Evolutionary conservation across 768 basidiomycete species (phyloP).

Genomic region (Rhizopogon salebrosus): DNA sequence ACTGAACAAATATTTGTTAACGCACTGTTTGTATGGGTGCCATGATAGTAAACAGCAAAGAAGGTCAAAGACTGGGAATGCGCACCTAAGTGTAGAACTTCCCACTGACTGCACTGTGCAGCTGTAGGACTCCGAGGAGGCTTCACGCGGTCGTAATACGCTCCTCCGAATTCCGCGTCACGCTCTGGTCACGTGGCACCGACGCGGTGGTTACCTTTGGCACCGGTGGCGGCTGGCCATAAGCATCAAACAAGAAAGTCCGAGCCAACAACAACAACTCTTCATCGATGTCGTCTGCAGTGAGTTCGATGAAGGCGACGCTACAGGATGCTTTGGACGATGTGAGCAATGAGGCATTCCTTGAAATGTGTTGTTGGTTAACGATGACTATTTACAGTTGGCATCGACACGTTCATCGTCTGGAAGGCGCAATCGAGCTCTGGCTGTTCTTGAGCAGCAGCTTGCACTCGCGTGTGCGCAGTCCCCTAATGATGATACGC

Average conservation of each 20-base stretch:
- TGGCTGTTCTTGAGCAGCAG: slow-evolving; percentile 51
- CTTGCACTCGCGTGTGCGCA: slow-evolving; percentile 46
- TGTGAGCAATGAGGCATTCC: slow-evolving; percentile 39
- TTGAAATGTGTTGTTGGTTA: background rate
- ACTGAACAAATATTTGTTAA: background rate
- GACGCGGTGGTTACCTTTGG: slow-evolving; percentile 14
- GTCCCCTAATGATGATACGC: slow-evolving; percentile 37
- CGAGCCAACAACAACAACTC: background rate
- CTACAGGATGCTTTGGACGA: slow-evolving; percentile 66
- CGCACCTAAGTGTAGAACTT: slow-evolving; percentile 3
- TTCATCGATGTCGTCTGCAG: slow-evolving; percentile 3
- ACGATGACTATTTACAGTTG: slow-evolving; percentile 40
- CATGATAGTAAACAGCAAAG: slow-evolving; percentile 33
- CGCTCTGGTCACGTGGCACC: slow-evolving; percentile 24
- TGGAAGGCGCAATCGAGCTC: slow-evolving; percentile 46
- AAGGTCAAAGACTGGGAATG: slow-evolving; percentile 5
- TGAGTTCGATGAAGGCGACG: slow-evolving; percentile 34
- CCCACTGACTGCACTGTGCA: background rate
- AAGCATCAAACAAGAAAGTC: background rate
- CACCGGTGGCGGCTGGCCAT: slow-evolving; percentile 2
- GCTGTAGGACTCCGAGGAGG: background rate
- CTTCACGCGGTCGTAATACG: slow-evolving; percentile 5
- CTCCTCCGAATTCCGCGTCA: slow-evolving; percentile 14
- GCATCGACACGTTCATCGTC: slow-evolving; percentile 54
- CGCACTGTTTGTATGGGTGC: slow-evolving; percentile 54